Base-by-base conservation (phyloP, 2,329 filamentous ascomycete species). In the Pyrenophora tritici-repentis region DNA sequence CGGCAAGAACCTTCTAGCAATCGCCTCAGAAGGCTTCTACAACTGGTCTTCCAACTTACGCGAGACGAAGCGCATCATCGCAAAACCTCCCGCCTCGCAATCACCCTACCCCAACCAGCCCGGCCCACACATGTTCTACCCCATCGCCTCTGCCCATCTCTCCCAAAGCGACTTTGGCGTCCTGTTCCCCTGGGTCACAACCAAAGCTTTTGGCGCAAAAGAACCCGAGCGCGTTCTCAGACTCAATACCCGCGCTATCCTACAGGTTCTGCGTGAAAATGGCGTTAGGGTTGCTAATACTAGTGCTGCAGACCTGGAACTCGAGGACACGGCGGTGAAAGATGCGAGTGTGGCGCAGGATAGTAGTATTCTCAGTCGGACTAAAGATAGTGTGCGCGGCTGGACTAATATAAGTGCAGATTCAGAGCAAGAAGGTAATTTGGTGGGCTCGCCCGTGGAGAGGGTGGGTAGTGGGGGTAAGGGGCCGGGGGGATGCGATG, bases 131-230 rank as follows among this genome's bases (percentile, higher is more conserved):
- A 84, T 93, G 65, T 95, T 89, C 75, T 93, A 90, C 70, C 86
- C 90, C 2, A 70, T 80, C 12, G 78, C 82, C 37, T 88, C 86
- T n/a, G 89, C 90, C 0, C 91, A 96, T 68, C 81, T 95, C 20
- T 90, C 83, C 50, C 91, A 95, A 73, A 89, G 85, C 16, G 91
- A 96, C 66, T 95, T 94, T 62, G 91, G 89, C 31, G 76, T 94
- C 18, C 75, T 96, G 17, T 95, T 95, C 66, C 90, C 90, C 0
- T 88, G 86, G 81, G 59, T 81, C 1, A 80, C 78, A 7, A 76
- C 76, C 40, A 76, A 76, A 36, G 67, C 80, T 9, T 77, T 79
- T 48, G 80, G 81, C 47, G 78, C 78, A 0, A 75, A 96, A 76
- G 68, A 91, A 75, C 68, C 94, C 76, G 67, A 97, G 76, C 42